Percentiles rank a stretch among this genome's conserved stretches.
phyloP scores from a whole-genome alignment of 257 asterid genomes.

The Nicotiana sylvestris region DNA sequence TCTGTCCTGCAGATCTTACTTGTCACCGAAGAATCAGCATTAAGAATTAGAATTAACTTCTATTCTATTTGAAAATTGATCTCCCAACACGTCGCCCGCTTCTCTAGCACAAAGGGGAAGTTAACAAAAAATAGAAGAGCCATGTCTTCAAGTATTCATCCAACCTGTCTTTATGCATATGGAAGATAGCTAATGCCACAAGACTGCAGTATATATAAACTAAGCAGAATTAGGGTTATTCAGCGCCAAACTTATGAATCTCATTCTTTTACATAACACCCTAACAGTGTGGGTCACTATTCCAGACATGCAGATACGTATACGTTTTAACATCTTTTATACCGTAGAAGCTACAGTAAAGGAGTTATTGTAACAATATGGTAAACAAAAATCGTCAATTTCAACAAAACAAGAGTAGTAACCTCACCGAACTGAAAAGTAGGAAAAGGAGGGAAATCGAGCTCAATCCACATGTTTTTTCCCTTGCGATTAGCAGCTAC shows the following conservation, averaged over 20 bases:
- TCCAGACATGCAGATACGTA: neutral
- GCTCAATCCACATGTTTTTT: conserved; percentile 94
- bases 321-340: neutral
- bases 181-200: neutral
- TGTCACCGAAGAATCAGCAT: neutral
- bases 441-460: conserved; percentile 92
- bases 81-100: neutral
- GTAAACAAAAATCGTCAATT: neutral
- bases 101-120: neutral
- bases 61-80: neutral
- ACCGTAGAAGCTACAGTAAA: neutral
- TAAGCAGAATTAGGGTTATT: neutral
- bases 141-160: neutral
- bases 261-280: neutral
- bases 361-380: neutral
- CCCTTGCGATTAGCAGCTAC: conserved; percentile 95
- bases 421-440: conserved; percentile 83
- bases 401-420: conserved; percentile 1
- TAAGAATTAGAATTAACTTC: neutral
- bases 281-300: neutral
- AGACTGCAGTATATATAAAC: neutral
- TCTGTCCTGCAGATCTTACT: neutral
- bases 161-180: neutral
- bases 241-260: neutral
- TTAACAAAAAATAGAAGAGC: neutral